Evolutionary conservation across 164 flowering plant genomes (phyloP).

Genomic region (Sextonia rubra): DNA sequence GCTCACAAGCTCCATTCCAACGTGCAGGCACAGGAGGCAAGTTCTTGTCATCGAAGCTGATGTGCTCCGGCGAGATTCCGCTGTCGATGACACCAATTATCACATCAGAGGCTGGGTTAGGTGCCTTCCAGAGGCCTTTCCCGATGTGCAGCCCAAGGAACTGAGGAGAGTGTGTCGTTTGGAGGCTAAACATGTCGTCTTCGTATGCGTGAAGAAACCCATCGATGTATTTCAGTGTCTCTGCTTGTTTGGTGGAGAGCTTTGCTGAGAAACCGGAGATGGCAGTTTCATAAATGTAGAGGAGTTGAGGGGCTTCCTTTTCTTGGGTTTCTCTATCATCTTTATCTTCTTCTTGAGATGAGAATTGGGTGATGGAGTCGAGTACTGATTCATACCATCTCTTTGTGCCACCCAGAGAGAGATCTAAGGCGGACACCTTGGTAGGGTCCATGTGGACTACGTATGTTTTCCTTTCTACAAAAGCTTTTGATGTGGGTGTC

Average conservation of each 20-base stretch:
- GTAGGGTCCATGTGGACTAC: constrained; percentile 62
- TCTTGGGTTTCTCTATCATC: constrained; percentile 5
- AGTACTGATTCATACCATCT: constrained; percentile 42
- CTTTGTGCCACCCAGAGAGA: constrained; percentile 18
- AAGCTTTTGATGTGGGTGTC: constrained; percentile 21
- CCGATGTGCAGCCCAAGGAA: constrained; percentile 64
- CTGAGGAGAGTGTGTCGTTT: constrained; percentile 67
- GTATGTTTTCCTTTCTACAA: constrained; percentile 38
- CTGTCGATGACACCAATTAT: constrained; percentile 73
- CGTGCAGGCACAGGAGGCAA: constrained; percentile 44
- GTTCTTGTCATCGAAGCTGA: constrained; percentile 44
- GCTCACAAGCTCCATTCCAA: constrained; percentile 68
- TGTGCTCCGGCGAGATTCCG: constrained; percentile 82
- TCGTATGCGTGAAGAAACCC: constrained; percentile 53
- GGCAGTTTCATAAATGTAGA: constrained; percentile 48
- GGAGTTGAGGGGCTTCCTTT: constrained; percentile 34
- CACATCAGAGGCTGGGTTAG: constrained; percentile 41
- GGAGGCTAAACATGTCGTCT: constrained; percentile 48
- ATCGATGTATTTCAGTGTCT: constrained; percentile 29
- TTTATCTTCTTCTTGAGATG: constrained; percentile 23
- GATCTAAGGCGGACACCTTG: constrained; percentile 26
- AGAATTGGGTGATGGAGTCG: constrained; percentile 26
- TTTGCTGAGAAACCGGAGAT: constrained; percentile 63
- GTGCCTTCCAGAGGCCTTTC: constrained; percentile 50
- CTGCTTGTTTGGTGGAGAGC: constrained; percentile 44